Percentiles rank a stretch among this genome's conserved stretches.
These are phyloP conservation scores for Phytopythium mirpurense DNA, from an alignment of 352 stramenopile genomes.

Conservation along the genomic window DNA sequence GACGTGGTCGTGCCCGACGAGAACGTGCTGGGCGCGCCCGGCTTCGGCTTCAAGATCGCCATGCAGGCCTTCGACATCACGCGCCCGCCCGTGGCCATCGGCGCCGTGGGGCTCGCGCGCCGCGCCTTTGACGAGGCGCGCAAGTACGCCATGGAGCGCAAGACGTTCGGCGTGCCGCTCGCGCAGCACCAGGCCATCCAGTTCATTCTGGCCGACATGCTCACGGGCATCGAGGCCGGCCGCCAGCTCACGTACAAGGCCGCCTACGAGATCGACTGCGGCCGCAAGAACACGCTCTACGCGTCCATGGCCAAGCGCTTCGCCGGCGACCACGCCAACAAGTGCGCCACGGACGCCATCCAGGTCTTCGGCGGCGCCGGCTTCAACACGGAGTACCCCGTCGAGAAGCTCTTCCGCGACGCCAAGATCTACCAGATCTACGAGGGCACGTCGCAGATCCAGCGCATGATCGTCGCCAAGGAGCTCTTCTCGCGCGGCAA, in stretches of 20 bases:
- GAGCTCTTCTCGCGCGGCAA: constrained; percentile 72
- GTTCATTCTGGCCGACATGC: constrained; percentile 91
- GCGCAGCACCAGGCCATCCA: constrained; percentile 84
- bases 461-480: constrained; percentile 89
- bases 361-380: constrained; percentile 89
- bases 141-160: constrained; percentile 82
- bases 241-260: constrained; percentile 86
- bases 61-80: constrained; percentile 92
- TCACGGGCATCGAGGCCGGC: constrained; percentile 84
- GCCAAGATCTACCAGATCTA: constrained; percentile 93
- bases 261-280: constrained; percentile 87
- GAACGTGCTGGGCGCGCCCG: constrained; percentile 83
- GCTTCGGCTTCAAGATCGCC: constrained; percentile 91
- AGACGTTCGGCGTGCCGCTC: constrained; percentile 85
- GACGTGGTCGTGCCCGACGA: constrained; percentile 84
- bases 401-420: constrained; percentile 92
- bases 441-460: constrained; percentile 90
- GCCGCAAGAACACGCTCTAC: constrained; percentile 87
- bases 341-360: constrained; percentile 83
- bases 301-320: constrained; percentile 91
- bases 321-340: constrained; percentile 82
- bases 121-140: constrained; percentile 87
- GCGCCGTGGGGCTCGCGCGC: constrained; percentile 78
- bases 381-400: constrained; percentile 90
- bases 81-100: constrained; percentile 82